Conservation (phyloP, 2,329 filamentous ascomycete genomes). For the Penicillium verrucosum region DNA sequence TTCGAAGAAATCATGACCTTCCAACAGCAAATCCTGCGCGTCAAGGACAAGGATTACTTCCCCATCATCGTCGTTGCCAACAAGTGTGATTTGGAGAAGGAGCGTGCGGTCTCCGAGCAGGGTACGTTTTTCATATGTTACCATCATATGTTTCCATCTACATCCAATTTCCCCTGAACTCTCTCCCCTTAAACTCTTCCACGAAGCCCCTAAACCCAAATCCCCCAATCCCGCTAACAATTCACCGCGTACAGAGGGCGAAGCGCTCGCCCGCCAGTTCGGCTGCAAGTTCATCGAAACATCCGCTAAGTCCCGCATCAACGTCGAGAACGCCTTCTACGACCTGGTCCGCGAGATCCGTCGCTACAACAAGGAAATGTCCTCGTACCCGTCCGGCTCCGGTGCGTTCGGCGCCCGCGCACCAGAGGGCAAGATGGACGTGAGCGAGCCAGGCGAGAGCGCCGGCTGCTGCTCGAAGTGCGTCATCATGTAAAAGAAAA, state of each 20-base stretch:
- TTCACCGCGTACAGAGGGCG: slow-evolving; percentile 66
- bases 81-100: slow-evolving; percentile 95
- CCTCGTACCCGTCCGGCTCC: slow-evolving; percentile 72
- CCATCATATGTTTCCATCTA: background rate
- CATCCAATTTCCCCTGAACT: background rate
- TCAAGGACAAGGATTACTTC: slow-evolving; percentile 99
- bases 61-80: slow-evolving; percentile 98
- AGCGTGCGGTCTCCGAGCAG: slow-evolving; percentile 87
- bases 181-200: background rate
- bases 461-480: slow-evolving; percentile 81
- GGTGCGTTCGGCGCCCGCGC: slow-evolving; percentile 60
- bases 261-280: slow-evolving; percentile 79
- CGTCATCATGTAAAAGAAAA: slow-evolving; percentile 64
- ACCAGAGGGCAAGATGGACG: slow-evolving; percentile 68
- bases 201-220: background rate
- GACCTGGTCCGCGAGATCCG: slow-evolving; percentile 97
- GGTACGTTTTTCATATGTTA: slow-evolving; percentile 56
- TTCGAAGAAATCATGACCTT: slow-evolving; percentile 99
- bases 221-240: background rate
- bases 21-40: slow-evolving; percentile 95
- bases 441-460: slow-evolving; percentile 54
- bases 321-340: slow-evolving; percentile 98
- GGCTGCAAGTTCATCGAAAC: slow-evolving; percentile 99
- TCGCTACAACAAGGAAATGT: slow-evolving; percentile 98
- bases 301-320: slow-evolving; percentile 95